These are phyloP conservation scores for Ophiosphaerella narmari DNA, from an alignment of 2,329 filamentous ascomycete genomes.

Conservation along the genomic window DNA sequence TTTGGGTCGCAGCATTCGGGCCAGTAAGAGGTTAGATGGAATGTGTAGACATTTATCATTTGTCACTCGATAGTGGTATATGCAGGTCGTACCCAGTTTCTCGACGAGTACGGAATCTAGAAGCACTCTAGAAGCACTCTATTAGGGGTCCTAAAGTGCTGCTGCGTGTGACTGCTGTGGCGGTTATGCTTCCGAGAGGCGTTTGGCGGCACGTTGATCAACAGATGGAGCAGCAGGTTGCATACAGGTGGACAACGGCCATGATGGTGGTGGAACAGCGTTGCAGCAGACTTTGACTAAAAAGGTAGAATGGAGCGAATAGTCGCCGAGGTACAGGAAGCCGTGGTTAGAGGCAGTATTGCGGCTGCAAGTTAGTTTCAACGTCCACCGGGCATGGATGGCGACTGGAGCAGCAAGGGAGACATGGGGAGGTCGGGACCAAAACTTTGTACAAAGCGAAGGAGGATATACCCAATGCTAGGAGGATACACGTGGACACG, in stretches of 20 bases:
- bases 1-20: slow-evolving; percentile 21
- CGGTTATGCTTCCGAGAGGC: slow-evolving; percentile 27
- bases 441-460: slow-evolving; percentile 7
- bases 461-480: slow-evolving; percentile 22
- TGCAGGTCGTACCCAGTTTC: slow-evolving; percentile 5
- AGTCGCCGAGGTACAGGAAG: not conserved
- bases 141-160: slow-evolving; percentile 22
- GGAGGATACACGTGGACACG: slow-evolving; percentile 5
- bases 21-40: slow-evolving; percentile 17
- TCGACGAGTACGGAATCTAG: slow-evolving; percentile 14
- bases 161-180: slow-evolving; percentile 17
- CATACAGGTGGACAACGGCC: slow-evolving; percentile 8
- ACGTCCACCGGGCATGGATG: slow-evolving; percentile 19
- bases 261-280: slow-evolving; percentile 9
- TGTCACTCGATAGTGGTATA: slow-evolving; percentile 11
- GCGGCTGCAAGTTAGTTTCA: slow-evolving; percentile 23
- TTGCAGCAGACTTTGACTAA: slow-evolving; percentile 21
- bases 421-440: slow-evolving; percentile 7
- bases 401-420: slow-evolving; percentile 22
- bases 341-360: not conserved
- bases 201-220: slow-evolving; percentile 31
- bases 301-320: slow-evolving; percentile 27
- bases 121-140: slow-evolving; percentile 25
- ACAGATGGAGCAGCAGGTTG: slow-evolving; percentile 19
- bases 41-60: not conserved